Conservation (phyloP, 2,329 filamentous ascomycete genomes). For the Ascochyta clinopodiicola region DNA sequence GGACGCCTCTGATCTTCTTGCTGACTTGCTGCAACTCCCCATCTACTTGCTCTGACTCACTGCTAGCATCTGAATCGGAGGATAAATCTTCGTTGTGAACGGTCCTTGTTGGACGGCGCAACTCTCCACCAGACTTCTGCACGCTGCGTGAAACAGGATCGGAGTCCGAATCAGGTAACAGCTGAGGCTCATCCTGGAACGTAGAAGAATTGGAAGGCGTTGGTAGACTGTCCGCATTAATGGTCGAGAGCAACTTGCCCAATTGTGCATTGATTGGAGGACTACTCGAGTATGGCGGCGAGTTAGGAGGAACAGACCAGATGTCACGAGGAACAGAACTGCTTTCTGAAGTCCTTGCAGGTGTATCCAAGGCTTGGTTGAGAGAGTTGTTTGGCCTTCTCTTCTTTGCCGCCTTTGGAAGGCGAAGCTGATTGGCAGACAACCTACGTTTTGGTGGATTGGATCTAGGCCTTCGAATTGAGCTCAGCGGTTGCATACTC, state of each 20-base stretch:
- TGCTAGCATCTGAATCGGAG: conserved; percentile 26
- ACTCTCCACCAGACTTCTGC: conserved; percentile 18
- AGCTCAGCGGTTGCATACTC: conserved; percentile 4
- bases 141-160: conserved; percentile 26
- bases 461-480: conserved; percentile 8
- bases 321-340: conserved; percentile 30
- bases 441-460: conserved; percentile 9
- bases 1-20: conserved; percentile 55
- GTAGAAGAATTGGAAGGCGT: conserved; percentile 45
- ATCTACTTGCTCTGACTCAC: conserved; percentile 42
- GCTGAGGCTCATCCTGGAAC: conserved; percentile 25
- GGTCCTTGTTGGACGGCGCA: conserved; percentile 22
- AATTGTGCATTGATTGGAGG: conserved; percentile 23
- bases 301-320: conserved; percentile 52
- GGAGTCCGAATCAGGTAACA: conserved; percentile 27
- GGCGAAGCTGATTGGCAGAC: conserved; percentile 23
- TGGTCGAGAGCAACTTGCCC: conserved; percentile 6
- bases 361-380: conserved; percentile 15
- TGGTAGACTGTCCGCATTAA: conserved; percentile 29
- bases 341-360: conserved; percentile 19
- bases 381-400: conserved; percentile 27
- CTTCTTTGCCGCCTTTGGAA: conserved; percentile 26
- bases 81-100: conserved; percentile 30
- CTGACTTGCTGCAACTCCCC: conserved; percentile 44
- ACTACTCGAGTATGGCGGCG: conserved; percentile 50